Conservation (phyloP, 1,139 yeast species). For the Kodamaea sp. region DNA sequence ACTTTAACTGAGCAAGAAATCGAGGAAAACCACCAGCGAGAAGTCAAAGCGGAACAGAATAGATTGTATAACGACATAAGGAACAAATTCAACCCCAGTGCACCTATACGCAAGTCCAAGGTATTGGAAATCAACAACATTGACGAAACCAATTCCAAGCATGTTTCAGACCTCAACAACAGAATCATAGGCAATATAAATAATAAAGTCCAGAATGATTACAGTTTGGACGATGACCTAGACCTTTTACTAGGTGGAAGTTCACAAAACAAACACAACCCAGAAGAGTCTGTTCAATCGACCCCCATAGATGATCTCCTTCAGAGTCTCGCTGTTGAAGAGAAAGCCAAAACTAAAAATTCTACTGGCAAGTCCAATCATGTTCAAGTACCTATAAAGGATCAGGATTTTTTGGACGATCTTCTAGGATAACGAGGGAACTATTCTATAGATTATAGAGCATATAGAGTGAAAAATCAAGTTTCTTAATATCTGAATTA, state of each 20-base stretch:
- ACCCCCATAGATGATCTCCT: conserved; percentile 4
- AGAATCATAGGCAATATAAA: conserved; percentile 17
- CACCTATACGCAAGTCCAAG: conserved; percentile 15
- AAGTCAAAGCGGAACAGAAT: conserved; percentile 27
- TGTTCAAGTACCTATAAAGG: conserved; percentile 1
- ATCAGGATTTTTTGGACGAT: conserved; percentile 19
- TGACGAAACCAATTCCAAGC: conserved; percentile 24
- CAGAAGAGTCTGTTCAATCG: not conserved
- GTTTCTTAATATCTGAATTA: too few relatives aligned
- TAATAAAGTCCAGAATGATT: conserved; percentile 7
- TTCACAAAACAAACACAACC: not conserved
- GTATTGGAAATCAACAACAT: conserved; percentile 44
- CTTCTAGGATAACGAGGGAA: conserved; percentile 18
- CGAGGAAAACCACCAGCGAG: conserved; percentile 26
- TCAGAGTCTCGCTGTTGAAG: conserved; percentile 2
- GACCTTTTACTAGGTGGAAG: conserved; percentile 16
- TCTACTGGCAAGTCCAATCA: not conserved
- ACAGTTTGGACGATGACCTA: conserved; percentile 23
- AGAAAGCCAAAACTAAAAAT: not conserved
- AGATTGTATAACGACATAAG: conserved; percentile 32
- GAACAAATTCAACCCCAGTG: conserved; percentile 24
- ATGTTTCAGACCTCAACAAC: conserved; percentile 28
- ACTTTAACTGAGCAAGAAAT: conserved; percentile 30
- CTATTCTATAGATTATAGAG: too few relatives aligned
- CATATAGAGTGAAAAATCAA: too few relatives aligned